Evolutionary conservation across 2,329 filamentous ascomycete species (phyloP).

Genomic region (Ustilaginoidea virens): DNA sequence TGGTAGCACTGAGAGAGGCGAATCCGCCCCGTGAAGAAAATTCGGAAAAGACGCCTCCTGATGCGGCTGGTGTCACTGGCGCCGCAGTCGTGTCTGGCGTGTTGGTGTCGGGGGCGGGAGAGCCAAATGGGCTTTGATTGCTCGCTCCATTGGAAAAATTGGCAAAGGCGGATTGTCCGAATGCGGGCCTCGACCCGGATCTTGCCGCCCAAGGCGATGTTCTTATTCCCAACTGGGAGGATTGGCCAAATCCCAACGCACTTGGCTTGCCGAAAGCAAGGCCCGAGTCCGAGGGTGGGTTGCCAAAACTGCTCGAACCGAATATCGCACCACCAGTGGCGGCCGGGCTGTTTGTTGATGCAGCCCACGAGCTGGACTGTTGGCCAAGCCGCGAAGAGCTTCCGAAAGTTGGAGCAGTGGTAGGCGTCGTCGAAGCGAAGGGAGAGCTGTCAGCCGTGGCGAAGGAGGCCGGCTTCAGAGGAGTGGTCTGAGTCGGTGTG

Average conservation of each 20-base stretch:
- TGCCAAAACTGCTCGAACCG: conserved; percentile 29
- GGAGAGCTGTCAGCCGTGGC: conserved; percentile 15
- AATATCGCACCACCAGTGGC: conserved; percentile 23
- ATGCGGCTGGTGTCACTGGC: conserved; percentile 16
- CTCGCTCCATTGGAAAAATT: conserved; percentile 20
- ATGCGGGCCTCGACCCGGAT: conserved; percentile 24
- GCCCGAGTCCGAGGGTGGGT: conserved; percentile 17
- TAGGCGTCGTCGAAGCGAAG: conserved; percentile 24
- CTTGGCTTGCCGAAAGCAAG: conserved; percentile 35
- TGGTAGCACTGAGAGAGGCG: conserved; percentile 26
- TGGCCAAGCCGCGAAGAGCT: conserved; percentile 32
- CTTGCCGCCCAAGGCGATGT: conserved; percentile 36
- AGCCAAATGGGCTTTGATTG: conserved; percentile 22
- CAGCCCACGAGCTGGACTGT: conserved; percentile 35
- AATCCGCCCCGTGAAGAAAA: conserved; percentile 43
- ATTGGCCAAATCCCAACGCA: conserved; percentile 36
- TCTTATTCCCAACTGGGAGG: conserved; percentile 30
- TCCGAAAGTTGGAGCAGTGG: conserved; percentile 28
- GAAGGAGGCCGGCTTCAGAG: conserved; percentile 17
- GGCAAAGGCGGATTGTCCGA: conserved; percentile 39
- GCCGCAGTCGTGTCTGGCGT: conserved; percentile 4
- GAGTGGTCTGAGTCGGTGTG: conserved; percentile 14
- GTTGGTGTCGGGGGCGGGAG: conserved; percentile 7
- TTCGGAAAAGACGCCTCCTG: conserved; percentile 35
- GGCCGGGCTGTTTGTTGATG: conserved; percentile 15